Percentiles rank a stretch among this genome's conserved stretches.
Conservation (phyloP, 1,139 yeast species). For the Suhomyces yuchorum region DNA sequence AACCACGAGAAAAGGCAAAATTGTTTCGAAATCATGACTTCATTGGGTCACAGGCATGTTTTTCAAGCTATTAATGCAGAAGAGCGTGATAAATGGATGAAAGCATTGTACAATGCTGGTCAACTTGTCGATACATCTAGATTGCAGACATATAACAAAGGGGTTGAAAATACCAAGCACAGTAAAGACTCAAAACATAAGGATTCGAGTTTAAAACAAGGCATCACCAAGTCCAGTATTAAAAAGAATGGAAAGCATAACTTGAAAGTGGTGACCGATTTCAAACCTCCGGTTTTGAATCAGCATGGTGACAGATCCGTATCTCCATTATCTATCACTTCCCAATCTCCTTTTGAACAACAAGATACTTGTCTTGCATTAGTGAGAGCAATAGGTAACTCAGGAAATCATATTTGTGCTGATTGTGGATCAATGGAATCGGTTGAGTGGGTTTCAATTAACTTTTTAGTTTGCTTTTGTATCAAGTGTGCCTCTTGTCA, state of each 20-base stretch:
- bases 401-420: slow-evolving; percentile 68
- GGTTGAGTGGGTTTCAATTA: slow-evolving; percentile 90
- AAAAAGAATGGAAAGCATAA: slow-evolving; percentile 6
- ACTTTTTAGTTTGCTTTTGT: slow-evolving; percentile 71
- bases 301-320: slow-evolving; percentile 18
- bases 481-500: slow-evolving; percentile 75
- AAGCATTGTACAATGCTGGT: slow-evolving; percentile 55
- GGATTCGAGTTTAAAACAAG: background rate
- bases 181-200: background rate
- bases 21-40: slow-evolving; percentile 79
- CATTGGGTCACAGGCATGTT: slow-evolving; percentile 65
- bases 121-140: slow-evolving; percentile 38
- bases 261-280: slow-evolving; percentile 7
- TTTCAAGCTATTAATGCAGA: slow-evolving; percentile 76
- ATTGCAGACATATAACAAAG: slow-evolving; percentile 15
- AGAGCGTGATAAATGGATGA: slow-evolving; percentile 73
- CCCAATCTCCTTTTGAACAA: slow-evolving; percentile 24
- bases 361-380: slow-evolving; percentile 38
- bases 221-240: background rate
- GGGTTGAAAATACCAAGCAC: background rate
- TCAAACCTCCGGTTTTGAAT: slow-evolving; percentile 11
- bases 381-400: slow-evolving; percentile 49
- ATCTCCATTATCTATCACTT: slow-evolving; percentile 41
- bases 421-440: slow-evolving; percentile 70
- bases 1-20: slow-evolving; percentile 50